Conservation (phyloP, 2,329 filamentous ascomycete genomes). For the Colletotrichum brevisporum region DNA sequence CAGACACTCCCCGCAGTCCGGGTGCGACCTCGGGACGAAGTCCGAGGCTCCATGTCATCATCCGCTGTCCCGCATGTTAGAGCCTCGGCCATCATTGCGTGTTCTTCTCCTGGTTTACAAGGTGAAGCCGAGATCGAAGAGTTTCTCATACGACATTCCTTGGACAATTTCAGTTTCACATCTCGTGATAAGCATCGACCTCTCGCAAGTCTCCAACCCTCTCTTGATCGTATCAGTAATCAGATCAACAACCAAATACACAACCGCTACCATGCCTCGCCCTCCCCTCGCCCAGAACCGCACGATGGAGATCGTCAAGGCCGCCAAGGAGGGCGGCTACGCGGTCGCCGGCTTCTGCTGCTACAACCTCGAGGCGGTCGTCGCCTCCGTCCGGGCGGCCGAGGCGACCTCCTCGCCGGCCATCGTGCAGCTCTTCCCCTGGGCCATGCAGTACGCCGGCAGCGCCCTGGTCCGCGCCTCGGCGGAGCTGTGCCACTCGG, state of each 20-base stretch:
- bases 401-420: constrained; percentile 75
- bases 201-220: too few relatives aligned
- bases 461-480: constrained; percentile 67
- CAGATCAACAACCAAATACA: too few relatives aligned
- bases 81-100: background rate
- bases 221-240: too few relatives aligned
- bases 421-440: constrained; percentile 81
- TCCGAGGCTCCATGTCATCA: constrained; percentile 4
- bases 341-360: constrained; percentile 66
- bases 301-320: constrained; percentile 61
- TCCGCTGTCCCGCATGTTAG: background rate
- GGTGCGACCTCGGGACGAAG: constrained; percentile 8
- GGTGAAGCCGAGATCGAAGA: too few relatives aligned
- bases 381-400: constrained; percentile 76
- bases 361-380: constrained; percentile 78
- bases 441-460: constrained; percentile 75
- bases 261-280: background rate
- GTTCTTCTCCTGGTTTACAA: too few relatives aligned
- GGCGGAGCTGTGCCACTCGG: constrained; percentile 67
- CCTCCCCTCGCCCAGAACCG: constrained; percentile 42
- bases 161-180: too few relatives aligned
- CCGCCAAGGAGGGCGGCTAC: constrained; percentile 68
- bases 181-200: too few relatives aligned
- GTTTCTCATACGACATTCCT: too few relatives aligned
- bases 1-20: constrained; percentile 5